A percentile compares a stretch with the other conserved stretches of the same genome.
Conservation (phyloP, 176 grass and related monocot species). For the Carex littledalei region DNA sequence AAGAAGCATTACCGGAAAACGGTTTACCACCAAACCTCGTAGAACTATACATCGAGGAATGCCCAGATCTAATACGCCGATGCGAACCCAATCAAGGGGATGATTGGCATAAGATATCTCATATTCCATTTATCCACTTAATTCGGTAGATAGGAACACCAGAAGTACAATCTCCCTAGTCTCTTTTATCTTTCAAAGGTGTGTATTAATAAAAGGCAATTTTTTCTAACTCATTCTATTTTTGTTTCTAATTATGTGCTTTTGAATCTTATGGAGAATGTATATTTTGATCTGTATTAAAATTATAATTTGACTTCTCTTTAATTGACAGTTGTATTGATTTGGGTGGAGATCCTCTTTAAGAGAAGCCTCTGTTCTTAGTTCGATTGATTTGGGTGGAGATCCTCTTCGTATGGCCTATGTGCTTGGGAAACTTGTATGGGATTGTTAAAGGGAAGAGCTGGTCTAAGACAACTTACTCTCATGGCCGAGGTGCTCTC, state of each 20-base stretch:
- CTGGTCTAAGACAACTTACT: constrained; percentile 60
- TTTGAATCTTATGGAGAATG: too few species aligned
- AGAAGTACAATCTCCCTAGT: too few species aligned
- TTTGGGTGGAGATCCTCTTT: constrained; percentile 52
- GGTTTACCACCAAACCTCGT: background rate
- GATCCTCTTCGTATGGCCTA: constrained; percentile 67
- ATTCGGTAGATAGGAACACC: background rate
- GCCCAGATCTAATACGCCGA: background rate
- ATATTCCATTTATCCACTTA: constrained; percentile 10
- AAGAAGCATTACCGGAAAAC: background rate
- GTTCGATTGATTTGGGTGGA: constrained; percentile 45
- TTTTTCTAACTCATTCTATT: too few species aligned
- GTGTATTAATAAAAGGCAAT: too few species aligned
- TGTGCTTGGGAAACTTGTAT: constrained; percentile 60
- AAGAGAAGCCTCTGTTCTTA: constrained; percentile 48
- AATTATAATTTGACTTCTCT: too few species aligned
- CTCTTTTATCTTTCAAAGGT: too few species aligned
- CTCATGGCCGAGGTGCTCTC: constrained; percentile 1
- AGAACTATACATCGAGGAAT: background rate
- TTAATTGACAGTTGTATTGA: background rate
- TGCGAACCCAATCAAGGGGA: background rate
- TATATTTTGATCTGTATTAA: too few species aligned
- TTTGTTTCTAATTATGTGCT: too few species aligned
- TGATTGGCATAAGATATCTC: background rate
- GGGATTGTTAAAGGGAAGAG: constrained; percentile 49